These are phyloP conservation scores for Penicillium sp. DNA, from an alignment of 2,329 filamentous ascomycete genomes.

Conservation along the genomic window DNA sequence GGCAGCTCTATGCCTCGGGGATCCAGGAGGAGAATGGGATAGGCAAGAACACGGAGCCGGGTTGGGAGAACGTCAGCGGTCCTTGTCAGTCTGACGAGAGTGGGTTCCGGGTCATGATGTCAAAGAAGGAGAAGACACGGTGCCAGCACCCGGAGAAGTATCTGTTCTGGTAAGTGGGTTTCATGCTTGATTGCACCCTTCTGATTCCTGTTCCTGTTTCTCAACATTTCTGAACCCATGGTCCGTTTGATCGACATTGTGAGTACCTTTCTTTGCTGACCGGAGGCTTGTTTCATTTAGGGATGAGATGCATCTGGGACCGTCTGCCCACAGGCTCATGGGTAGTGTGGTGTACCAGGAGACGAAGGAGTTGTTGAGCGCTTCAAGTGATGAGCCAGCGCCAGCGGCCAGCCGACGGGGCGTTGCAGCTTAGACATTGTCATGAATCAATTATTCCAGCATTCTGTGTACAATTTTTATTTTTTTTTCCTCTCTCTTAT, in stretches of 20 bases:
- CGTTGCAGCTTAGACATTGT: constrained; percentile 30
- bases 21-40: constrained; percentile 41
- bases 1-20: constrained; percentile 41
- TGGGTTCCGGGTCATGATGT: constrained; percentile 35
- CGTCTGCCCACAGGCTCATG: constrained; percentile 43
- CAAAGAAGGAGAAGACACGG: constrained; percentile 28
- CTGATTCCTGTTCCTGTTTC: constrained; percentile 1
- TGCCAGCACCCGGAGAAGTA: constrained; percentile 44
- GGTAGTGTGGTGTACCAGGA: constrained; percentile 42
- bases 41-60: constrained; percentile 36
- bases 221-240: constrained; percentile 9
- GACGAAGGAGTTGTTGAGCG: constrained; percentile 37
- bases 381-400: neutral
- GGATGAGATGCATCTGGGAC: constrained; percentile 47
- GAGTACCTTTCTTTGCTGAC: constrained; percentile 10
- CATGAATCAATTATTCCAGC: constrained; percentile 1
- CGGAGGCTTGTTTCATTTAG: constrained; percentile 27
- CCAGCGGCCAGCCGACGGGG: constrained; percentile 24
- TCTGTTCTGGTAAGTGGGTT: constrained; percentile 44
- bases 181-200: no score
- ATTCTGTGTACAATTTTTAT: neutral
- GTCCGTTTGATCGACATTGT: constrained; percentile 2
- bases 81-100: constrained; percentile 37
- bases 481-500: neutral
- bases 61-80: constrained; percentile 43